phyloP scores from a whole-genome alignment of 139 green algal species.

The Picochlorum sp. region DNA sequence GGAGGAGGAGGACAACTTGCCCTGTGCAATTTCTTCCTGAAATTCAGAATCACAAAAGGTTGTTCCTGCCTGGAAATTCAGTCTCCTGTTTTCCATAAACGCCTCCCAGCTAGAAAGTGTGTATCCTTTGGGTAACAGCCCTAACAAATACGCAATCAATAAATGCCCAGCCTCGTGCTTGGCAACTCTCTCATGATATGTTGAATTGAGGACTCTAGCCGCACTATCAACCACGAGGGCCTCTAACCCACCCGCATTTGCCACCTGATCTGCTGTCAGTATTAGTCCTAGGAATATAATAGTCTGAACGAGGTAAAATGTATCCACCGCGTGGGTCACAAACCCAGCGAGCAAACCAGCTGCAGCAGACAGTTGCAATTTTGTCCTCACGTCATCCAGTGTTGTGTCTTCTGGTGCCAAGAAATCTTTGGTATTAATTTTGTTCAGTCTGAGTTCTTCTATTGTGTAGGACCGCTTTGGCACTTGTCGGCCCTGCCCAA shows the following conservation, averaged over 20 bases:
- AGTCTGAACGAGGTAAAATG: constrained; percentile 31
- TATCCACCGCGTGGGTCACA: constrained; percentile 15
- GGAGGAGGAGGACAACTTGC: constrained; percentile 45
- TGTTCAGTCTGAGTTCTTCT: constrained; percentile 82
- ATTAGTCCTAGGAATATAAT: constrained; percentile 38
- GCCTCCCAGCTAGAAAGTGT: constrained; percentile 77
- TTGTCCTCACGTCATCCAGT: constrained; percentile 52
- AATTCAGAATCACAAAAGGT: constrained; percentile 91
- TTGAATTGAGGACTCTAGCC: constrained; percentile 40
- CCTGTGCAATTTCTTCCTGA: constrained; percentile 60
- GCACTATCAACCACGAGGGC: constrained; percentile 67
- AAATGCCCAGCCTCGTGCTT: constrained; percentile 92
- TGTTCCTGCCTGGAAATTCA: constrained; percentile 93
- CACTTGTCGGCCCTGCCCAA: constrained; percentile 29
- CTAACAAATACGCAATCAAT: constrained; percentile 86
- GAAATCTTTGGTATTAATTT: constrained; percentile 68
- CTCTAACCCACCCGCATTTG: constrained; percentile 55
- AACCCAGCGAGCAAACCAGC: constrained; percentile 50
- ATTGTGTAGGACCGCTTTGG: constrained; percentile 71
- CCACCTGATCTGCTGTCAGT: constrained; percentile 27
- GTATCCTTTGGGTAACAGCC: constrained; percentile 83
- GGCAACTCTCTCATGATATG: constrained; percentile 58
- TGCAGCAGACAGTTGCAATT: constrained; percentile 34
- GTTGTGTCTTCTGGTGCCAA: constrained; percentile 69
- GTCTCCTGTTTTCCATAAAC: constrained; percentile 55